Evolutionary conservation across 2,329 filamentous ascomycete genomes (phyloP).

Genomic region (Davidsoniella australis): DNA sequence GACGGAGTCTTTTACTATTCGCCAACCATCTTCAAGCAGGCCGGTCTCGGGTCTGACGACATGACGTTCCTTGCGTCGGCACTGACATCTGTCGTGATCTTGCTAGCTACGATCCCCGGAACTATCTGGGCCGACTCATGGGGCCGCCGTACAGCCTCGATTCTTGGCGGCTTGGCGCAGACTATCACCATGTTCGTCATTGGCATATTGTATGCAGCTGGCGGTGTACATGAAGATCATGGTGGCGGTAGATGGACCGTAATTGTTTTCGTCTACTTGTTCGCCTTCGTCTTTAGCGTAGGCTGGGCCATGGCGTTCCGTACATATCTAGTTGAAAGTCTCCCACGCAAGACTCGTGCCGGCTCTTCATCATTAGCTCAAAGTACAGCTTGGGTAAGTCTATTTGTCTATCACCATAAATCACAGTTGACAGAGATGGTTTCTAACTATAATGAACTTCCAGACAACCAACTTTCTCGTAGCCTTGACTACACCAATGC

Average conservation of each 20-base stretch:
- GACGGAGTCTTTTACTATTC: constrained; percentile 47
- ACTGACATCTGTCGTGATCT: constrained; percentile 38
- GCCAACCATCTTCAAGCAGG: constrained; percentile 40
- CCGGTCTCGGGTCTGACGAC: constrained; percentile 35
- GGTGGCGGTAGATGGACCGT: constrained; percentile 31
- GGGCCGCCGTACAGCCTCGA: constrained; percentile 35
- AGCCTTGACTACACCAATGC: constrained; percentile 26
- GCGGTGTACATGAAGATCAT: constrained; percentile 20
- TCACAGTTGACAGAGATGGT: background rate
- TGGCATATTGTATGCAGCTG: constrained; percentile 31
- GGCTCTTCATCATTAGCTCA: constrained; percentile 37
- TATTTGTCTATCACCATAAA: background rate
- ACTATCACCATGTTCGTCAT: constrained; percentile 35
- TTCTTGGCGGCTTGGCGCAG: constrained; percentile 34
- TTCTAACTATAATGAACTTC: background rate
- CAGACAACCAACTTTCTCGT: constrained; percentile 28
- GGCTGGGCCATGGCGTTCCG: constrained; percentile 37
- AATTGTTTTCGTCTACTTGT: constrained; percentile 32
- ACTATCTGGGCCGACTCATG: constrained; percentile 37
- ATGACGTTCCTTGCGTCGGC: constrained; percentile 41
- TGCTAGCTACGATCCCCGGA: constrained; percentile 35
- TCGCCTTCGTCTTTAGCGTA: constrained; percentile 26
- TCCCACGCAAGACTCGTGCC: constrained; percentile 35
- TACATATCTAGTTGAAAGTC: constrained; percentile 38
- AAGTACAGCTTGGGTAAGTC: constrained; percentile 32